Evolutionary conservation across 805 yeast species (phyloP).

Genomic region (Hanseniaspora lindneri): DNA sequence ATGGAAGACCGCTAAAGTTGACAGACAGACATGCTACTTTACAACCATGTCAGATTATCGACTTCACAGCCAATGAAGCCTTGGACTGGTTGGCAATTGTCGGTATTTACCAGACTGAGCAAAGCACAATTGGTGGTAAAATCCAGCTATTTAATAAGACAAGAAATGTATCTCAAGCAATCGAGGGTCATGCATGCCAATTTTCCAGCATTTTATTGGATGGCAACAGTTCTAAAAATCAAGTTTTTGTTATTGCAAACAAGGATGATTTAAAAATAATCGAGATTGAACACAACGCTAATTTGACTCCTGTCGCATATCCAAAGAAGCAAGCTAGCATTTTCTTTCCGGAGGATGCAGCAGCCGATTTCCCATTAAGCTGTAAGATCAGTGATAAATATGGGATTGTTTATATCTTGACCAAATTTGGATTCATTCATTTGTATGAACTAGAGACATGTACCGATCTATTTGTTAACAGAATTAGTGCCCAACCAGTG

Average conservation of each 20-base stretch:
- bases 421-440: conserved; percentile 94
- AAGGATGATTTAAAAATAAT: conserved; percentile 76
- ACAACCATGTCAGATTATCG: conserved; percentile 76
- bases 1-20: conserved; percentile 65
- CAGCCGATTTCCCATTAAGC: conserved; percentile 91
- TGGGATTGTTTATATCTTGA: conserved; percentile 78
- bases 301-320: conserved; percentile 60
- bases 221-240: conserved; percentile 58
- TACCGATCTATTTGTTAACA: conserved; percentile 81
- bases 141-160: conserved; percentile 82
- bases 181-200: conserved; percentile 93
- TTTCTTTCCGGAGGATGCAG: conserved; percentile 93
- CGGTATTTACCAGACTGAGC: conserved; percentile 89
- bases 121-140: conserved; percentile 80
- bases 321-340: conserved; percentile 83
- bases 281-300: conserved; percentile 88
- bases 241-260: conserved; percentile 86
- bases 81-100: conserved; percentile 89
- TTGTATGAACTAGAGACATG: conserved; percentile 90
- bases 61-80: conserved; percentile 67
- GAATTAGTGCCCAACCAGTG: conserved; percentile 91
- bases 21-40: conserved; percentile 75
- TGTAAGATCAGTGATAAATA: conserved; percentile 73
- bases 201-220: conserved; percentile 68
- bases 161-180: conserved; percentile 87